Base-by-base conservation (phyloP, 371 early-diverging fungal species). In the Fennellomyces sp. region DNA sequence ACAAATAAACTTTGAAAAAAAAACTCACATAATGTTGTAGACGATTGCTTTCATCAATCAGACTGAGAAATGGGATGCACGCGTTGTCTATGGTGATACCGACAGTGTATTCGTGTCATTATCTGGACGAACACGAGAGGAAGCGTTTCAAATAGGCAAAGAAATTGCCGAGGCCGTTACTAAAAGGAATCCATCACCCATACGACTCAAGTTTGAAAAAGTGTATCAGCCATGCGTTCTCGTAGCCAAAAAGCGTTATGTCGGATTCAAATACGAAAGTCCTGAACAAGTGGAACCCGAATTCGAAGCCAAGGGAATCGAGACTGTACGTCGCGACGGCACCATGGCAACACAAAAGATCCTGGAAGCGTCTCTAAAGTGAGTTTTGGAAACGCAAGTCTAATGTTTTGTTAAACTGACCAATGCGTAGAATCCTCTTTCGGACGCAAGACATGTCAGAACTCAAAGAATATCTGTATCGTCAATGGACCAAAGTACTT, bases 281-380 rank as follows among this genome's bases (percentile, higher is more conserved):
- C 68, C 66, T 0, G 68, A 69, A 2, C 84, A 91, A 38, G 64
- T 55, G 1, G 82, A 83, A 56, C 93, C 94, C 0, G 77, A 69
- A 2, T 91, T 94, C 80, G 97, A 97, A 63, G 94, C 91, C n/a
- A 97, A 97, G 68, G 97, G 97, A 0, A 94, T 94, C 38, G 97
- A 96, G 70, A 94, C 94, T 3, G 93, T 97, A 6, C 78, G 96
- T 26, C 78, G 97, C 2, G 96, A 95, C 69, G 91, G 92, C 13
- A 92, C 92, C 49, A 78, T 83, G 2, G 90, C 88, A 0, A 88
- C 89, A 4, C 89, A 86, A 56, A 92, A 91, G 60, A 89, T 89
- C 8, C 68, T 94, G 62, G 90, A 94, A 65, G 70, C 85, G 0
- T 71, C 82, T 30, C 69, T 97, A 29, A 88, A 90, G 91, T 91